Evolutionary conservation across 75 land plant species (phyloP).

Genomic region (Chamaecyparis obtusa): DNA sequence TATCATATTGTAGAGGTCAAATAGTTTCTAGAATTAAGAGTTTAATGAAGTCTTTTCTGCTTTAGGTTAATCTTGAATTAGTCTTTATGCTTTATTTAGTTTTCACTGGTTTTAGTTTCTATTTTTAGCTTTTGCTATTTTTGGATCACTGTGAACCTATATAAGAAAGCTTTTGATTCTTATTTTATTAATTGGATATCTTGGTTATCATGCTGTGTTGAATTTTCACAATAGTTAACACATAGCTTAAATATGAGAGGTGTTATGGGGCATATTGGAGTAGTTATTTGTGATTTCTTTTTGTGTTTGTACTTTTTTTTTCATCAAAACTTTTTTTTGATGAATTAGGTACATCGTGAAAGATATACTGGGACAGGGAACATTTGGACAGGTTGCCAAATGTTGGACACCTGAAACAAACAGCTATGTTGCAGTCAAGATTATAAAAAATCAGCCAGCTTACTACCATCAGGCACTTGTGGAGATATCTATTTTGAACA

Average conservation of each 20-base stretch:
- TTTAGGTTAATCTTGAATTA: too few relatives aligned
- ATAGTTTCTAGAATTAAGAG: too few relatives aligned
- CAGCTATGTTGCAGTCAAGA: conserved; percentile 82
- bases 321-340: neutral
- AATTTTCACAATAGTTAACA: neutral
- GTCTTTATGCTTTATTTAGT: too few relatives aligned
- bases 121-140: too few relatives aligned
- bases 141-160: too few relatives aligned
- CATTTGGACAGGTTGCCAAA: conserved; percentile 98
- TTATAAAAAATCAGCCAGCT: conserved; percentile 92
- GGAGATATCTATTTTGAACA: conserved; percentile 68
- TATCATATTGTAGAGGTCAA: too few relatives aligned
- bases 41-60: too few relatives aligned
- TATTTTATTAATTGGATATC: too few relatives aligned
- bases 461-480: conserved; percentile 86
- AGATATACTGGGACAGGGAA: conserved; percentile 94
- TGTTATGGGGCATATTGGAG: neutral
- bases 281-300: neutral
- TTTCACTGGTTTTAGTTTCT: too few relatives aligned
- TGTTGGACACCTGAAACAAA: conserved; percentile 70
- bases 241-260: neutral
- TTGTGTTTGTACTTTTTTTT: neutral
- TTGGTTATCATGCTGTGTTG: too few relatives aligned
- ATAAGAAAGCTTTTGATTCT: too few relatives aligned
- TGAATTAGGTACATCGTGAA: conserved; percentile 77